Evolutionary conservation across 805 yeast genomes (phyloP), one percentile per base, ranked within the genome.

Genomic region (Nakazawaea wyomingensis): DNA sequence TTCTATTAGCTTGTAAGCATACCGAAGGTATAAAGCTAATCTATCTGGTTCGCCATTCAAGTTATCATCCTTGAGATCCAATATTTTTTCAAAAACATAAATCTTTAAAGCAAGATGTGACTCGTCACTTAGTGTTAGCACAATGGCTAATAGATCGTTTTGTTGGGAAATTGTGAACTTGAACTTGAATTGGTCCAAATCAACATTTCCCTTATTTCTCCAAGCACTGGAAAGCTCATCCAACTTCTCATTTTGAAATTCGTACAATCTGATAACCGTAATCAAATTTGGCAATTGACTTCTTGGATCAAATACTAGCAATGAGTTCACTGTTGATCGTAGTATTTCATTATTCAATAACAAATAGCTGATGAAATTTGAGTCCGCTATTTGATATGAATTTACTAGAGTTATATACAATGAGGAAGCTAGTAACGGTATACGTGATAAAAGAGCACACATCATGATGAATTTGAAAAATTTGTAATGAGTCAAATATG

Each of bases 1-100:
- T 32, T 54, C 56, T 6, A 64, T 57, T 39, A 51, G 41, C 18
- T 44, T 27, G 39, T 64, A 64, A 35, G 59, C 49, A 34, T 55
- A 54, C 11, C 49, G 47, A n/a, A 61, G 47, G 36, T 57, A 61
- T 16, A 43, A 44, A 16, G 57, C 57, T 20, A 54, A 41, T n/a
- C 53, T 36, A 36, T 51, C 35, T 11, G 32, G 8, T 10, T 20
- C 19, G 3, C 22, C 16, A 11, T 20, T 19, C 5, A 20, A 24
- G 3, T 33, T 26, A 5, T 30, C 18, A 13, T 24, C 14, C 9
- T 38, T 11, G 9, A 29, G 4, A 14, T 38, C 17, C 17, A 43
- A 34, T 7, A 43, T 19, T 29, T 33, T 34, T 22, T 36, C 39
- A 37, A 42, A 45, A 13, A 37, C 17, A 16, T 32, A 28, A 14